These are phyloP conservation scores for Gamarada debralockiae DNA, from an alignment of 495 filamentous ascomycete species.

Conservation along the genomic window DNA sequence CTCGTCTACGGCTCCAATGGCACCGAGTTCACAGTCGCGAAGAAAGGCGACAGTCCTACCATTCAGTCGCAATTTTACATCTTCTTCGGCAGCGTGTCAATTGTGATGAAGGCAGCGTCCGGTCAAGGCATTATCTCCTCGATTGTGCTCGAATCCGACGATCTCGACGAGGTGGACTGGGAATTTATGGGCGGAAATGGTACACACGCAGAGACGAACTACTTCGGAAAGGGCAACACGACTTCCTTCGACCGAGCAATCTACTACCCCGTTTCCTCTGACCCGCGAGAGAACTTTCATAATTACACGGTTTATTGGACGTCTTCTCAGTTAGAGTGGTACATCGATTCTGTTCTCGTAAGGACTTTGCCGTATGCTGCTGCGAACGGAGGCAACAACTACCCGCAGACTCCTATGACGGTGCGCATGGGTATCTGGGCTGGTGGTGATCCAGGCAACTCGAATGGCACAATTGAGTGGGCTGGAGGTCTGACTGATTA, in stretches of 20 bases:
- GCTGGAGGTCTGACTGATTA: constrained; percentile 77
- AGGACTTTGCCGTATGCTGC: constrained; percentile 63
- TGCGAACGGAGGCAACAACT: constrained; percentile 60
- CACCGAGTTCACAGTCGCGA: constrained; percentile 66
- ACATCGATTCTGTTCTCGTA: constrained; percentile 65
- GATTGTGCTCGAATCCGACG: constrained; percentile 77
- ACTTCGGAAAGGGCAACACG: constrained; percentile 80
- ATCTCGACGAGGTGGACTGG: constrained; percentile 89
- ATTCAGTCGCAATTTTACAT: constrained; percentile 72
- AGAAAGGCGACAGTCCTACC: constrained; percentile 70
- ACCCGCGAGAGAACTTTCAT: constrained; percentile 54
- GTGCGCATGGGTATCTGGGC: constrained; percentile 84
- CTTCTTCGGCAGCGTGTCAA: constrained; percentile 70
- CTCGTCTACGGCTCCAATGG: constrained; percentile 53
- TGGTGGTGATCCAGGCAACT: constrained; percentile 66
- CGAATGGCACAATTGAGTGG: constrained; percentile 60
- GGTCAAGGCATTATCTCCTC: constrained; percentile 79
- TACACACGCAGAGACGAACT: constrained; percentile 69
- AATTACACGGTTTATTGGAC: constrained; percentile 89
- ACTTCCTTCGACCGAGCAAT: constrained; percentile 57
- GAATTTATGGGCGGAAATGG: constrained; percentile 72
- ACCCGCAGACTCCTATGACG: constrained; percentile 85
- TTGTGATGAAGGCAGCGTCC: constrained; percentile 66
- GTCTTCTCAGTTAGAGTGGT: constrained; percentile 62
- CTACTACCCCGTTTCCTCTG: constrained; percentile 49